phyloP scores from a whole-genome alignment of 495 filamentous ascomycete species.

The Opeltia flavorubescens region DNA sequence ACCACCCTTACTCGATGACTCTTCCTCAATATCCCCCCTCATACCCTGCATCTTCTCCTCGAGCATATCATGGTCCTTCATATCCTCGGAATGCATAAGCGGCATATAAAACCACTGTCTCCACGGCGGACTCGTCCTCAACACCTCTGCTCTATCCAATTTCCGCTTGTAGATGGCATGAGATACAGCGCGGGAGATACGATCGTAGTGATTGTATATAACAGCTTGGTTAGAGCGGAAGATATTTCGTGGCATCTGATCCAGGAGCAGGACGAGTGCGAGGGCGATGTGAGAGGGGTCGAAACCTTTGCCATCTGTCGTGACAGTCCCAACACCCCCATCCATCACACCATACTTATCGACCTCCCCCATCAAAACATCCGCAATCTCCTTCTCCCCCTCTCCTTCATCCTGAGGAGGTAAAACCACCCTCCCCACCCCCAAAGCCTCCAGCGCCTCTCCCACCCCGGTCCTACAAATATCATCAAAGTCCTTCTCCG shows the following conservation, averaged over 20 bases:
- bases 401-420: no score
- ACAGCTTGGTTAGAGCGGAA: constrained; percentile 22
- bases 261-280: constrained; percentile 29
- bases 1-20: no score
- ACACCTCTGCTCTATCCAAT: constrained; percentile 1
- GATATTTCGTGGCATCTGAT: constrained; percentile 34
- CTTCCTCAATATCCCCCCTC: constrained; percentile 10
- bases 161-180: constrained; percentile 5
- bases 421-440: no score
- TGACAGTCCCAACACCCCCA: not conserved
- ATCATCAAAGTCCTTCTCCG: not conserved
- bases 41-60: constrained; percentile 11
- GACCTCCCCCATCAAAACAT: no score
- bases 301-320: constrained; percentile 2
- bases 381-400: no score
- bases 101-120: constrained; percentile 30
- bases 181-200: constrained; percentile 22
- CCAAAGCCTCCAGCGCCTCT: no score
- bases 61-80: constrained; percentile 17
- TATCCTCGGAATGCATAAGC: constrained; percentile 29
- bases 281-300: constrained; percentile 20
- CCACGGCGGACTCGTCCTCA: not conserved
- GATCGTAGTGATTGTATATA: constrained; percentile 34
- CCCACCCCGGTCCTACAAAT: no score
- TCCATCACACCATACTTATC: not conserved